Evolutionary conservation across 1,139 yeast species (phyloP).

Genomic region (Candida pseudoviswanathii): DNA sequence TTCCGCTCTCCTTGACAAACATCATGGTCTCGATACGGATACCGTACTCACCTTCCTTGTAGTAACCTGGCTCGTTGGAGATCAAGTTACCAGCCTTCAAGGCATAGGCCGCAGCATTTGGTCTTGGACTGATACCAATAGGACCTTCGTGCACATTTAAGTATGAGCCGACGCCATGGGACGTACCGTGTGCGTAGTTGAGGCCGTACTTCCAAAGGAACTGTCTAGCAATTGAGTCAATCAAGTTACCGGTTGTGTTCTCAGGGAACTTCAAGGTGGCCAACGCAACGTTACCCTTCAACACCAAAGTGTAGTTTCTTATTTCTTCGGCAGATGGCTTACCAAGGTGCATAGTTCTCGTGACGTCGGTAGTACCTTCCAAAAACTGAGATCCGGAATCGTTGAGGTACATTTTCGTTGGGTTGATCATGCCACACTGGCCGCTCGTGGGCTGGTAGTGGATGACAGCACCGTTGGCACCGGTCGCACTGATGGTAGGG

Average conservation of each 20-base stretch:
- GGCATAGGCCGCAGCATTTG: slow-evolving; percentile 44
- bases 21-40: slow-evolving; percentile 89
- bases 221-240: slow-evolving; percentile 91
- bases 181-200: slow-evolving; percentile 95
- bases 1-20: slow-evolving; percentile 55
- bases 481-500: slow-evolving; percentile 90
- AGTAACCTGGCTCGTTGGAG: slow-evolving; percentile 95
- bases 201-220: slow-evolving; percentile 82
- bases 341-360: slow-evolving; percentile 86
- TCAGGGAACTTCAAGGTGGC: slow-evolving; percentile 82
- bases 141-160: slow-evolving; percentile 98
- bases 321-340: slow-evolving; percentile 68
- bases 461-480: slow-evolving; percentile 89
- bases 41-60: slow-evolving; percentile 91
- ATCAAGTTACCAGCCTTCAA: slow-evolving; percentile 75
- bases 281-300: slow-evolving; percentile 88
- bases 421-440: slow-evolving; percentile 68
- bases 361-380: slow-evolving; percentile 96
- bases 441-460: slow-evolving; percentile 75
- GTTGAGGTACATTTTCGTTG: slow-evolving; percentile 75
- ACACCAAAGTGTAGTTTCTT: slow-evolving; percentile 80
- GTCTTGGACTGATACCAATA: slow-evolving; percentile 81
- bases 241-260: slow-evolving; percentile 78
- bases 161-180: slow-evolving; percentile 95
- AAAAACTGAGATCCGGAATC: slow-evolving; percentile 94